Base-by-base conservation (phyloP, 2,329 filamentous ascomycete species). In the Apiospora pterosperma region DNA sequence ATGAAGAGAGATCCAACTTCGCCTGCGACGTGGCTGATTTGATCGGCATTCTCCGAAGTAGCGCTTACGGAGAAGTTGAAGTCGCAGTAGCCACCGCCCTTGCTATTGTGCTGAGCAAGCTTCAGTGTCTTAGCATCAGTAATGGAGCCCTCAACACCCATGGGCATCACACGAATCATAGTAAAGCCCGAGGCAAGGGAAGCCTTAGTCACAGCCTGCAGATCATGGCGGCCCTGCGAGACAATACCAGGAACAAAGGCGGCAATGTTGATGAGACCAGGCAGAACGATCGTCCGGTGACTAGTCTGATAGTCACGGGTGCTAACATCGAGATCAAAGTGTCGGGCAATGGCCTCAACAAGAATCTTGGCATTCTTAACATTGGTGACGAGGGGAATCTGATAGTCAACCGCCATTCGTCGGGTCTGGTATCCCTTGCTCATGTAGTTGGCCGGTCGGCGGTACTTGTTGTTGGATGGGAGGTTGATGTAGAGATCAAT, bases 401-500 rank as follows among this genome's bases (percentile, higher is more conserved):
- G 95, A 81, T 97, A 88, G 79, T 97, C 96, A 48, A 99, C 96
- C 39, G 96, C 96, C 94, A 99, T 97, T 78, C 96, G 90, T 77
- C 96, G 89, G 64, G 96, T 98, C 75, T 92, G 91, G 81, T 99
- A 99, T 66, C 96, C 96, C 82, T 96, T 96, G 79, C 92, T 96
- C 90, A 99, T 96, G 81, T 98, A 99, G 83, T 93, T 99, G 73
- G 96, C 96, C 36, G 96, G 96, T 70, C 96, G 90, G 72, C 96
- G 89, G 85, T 96, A 99, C 78, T 94, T 92, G 84, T 99, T 99
- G 87, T 88, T 97, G 14, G 96, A 98, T n/a, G 96, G 96, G 79
- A 99, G 80, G 79, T 99, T 99, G 88, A 99, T 97, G 83, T 99
- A 99, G 66, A 99, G 82, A 77, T 98, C 95, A 73, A 99, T 99